Conservation (phyloP, 345 rosid genomes). For the Gossypium australe region DNA sequence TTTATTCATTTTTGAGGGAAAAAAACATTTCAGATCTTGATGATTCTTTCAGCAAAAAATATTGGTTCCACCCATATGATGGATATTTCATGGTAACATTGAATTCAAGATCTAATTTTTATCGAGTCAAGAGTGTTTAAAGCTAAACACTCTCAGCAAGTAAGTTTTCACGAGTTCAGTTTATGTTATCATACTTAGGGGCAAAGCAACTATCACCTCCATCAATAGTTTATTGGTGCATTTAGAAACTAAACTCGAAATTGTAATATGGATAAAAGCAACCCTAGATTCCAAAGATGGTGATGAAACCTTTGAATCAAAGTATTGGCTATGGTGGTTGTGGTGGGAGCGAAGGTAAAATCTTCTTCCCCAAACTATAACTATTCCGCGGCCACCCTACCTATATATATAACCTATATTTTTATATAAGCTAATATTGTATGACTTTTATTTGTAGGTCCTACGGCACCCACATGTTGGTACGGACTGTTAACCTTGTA, state of each 20-base stretch:
- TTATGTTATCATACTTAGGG: too few relatives aligned
- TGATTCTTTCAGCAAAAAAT: too few relatives aligned
- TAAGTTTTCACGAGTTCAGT: too few relatives aligned
- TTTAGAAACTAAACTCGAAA: neutral
- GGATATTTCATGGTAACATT: too few relatives aligned
- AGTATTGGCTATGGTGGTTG: neutral
- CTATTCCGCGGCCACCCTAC: neutral
- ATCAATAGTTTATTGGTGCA: too few relatives aligned
- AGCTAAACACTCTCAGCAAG: too few relatives aligned
- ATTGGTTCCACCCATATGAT: too few relatives aligned
- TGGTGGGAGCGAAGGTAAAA: conserved; percentile 5
- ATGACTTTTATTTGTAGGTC: conserved; percentile 25
- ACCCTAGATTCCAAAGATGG: neutral
- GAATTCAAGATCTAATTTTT: too few relatives aligned
- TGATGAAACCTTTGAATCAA: conserved; percentile 2
- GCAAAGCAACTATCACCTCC: too few relatives aligned
- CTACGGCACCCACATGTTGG: conserved; percentile 27
- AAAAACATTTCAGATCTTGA: too few relatives aligned
- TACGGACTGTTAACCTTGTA: conserved; percentile 5
- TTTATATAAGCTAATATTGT: neutral
- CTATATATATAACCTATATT: neutral
- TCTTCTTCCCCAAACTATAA: neutral
- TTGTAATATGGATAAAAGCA: neutral
- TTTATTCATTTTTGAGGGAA: too few relatives aligned
- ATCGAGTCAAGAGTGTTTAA: too few relatives aligned